Evolutionary conservation across 1,284 basidiomycete species (phyloP).

Genomic region (Austroboletus novae-zelandiae): DNA sequence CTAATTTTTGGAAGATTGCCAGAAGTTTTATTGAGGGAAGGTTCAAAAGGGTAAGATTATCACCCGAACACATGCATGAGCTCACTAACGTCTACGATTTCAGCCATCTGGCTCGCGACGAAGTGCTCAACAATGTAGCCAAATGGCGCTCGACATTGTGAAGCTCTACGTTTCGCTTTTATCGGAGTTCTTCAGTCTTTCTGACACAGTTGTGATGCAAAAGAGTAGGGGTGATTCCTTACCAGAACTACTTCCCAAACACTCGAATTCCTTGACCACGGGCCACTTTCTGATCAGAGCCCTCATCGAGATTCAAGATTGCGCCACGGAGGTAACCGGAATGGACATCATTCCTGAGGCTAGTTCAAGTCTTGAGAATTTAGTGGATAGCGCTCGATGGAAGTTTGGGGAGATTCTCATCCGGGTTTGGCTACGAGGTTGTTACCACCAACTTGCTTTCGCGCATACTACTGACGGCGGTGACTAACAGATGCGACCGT

Average conservation of each 20-base stretch:
- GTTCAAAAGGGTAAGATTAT: constrained; percentile 69
- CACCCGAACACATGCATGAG: not conserved
- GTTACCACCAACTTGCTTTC: constrained; percentile 12
- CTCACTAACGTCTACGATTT: not conserved
- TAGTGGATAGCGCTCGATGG: constrained; percentile 86
- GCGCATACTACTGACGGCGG: constrained; percentile 4
- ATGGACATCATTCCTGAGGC: constrained; percentile 84
- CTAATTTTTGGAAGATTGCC: constrained; percentile 93
- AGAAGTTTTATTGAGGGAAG: constrained; percentile 90
- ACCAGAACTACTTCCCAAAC: constrained; percentile 69
- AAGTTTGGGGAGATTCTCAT: constrained; percentile 84
- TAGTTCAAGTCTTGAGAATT: constrained; percentile 60
- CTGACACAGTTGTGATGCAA: constrained; percentile 66
- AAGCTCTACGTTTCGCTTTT: constrained; percentile 85
- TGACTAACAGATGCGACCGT: constrained; percentile 74
- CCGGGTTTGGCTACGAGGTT: constrained; percentile 81
- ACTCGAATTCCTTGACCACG: constrained; percentile 82
- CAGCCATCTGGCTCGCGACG: constrained; percentile 49
- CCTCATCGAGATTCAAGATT: constrained; percentile 83
- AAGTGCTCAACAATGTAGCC: constrained; percentile 80
- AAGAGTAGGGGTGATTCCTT: constrained; percentile 22
- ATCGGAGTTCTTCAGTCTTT: constrained; percentile 89
- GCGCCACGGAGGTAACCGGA: constrained; percentile 75
- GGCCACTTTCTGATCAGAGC: constrained; percentile 80
- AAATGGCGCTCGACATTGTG: constrained; percentile 90